Evolutionary conservation across 2,329 filamentous ascomycete genomes (phyloP), one percentile per base, ranked within the genome.

Genomic region (Trichoderma endophyticum): DNA sequence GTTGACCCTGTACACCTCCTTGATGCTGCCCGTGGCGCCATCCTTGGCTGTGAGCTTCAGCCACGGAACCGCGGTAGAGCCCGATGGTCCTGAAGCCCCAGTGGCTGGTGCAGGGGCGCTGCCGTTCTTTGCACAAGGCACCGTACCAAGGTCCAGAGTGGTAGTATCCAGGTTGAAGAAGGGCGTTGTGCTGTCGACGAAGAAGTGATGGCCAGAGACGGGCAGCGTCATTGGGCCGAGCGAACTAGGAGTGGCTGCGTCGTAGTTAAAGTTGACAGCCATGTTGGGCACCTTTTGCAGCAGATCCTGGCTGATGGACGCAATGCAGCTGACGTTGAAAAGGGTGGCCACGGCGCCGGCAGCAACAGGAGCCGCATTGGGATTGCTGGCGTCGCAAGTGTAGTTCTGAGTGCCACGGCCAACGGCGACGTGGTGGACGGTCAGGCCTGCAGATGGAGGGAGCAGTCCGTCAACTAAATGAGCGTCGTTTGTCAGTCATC

Each of bases 321-420:
- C 92, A 39, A 95, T 82, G 83, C 95, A 98, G 76, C 90, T 93
- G 72, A 91, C 92, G 82, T 98, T 94, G 90, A 93, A 98, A 77
- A 98, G 92, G 1, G 89, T 91, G 70, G 95, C 95, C 0, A 93
- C 79, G 69, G 95, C 95, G 74, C 95, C 95, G 64, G 85, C 81
- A 21, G 90, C 86, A 11, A 84, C 85, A 15, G 95, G 95, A 0
- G 83, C 83, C 0, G 89, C 87, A 4, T 87, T 87, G 2, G 88
- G 79, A 76, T 92, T 88, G 74, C 82, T 82, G 69, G 86, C 83
- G 72, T 88, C 85, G 85, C 95, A 98, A 66, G 93, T 97, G 85
- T 98, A 98, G 87, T 98, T 98, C 84, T 98, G 91, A 8, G 93
- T 96, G 73, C 95, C 95, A 59, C 93, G 91, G 77, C 95, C 95